phyloP scores from a whole-genome alignment of 2,329 filamentous ascomycete genomes.

The Sporothrix sp. region DNA sequence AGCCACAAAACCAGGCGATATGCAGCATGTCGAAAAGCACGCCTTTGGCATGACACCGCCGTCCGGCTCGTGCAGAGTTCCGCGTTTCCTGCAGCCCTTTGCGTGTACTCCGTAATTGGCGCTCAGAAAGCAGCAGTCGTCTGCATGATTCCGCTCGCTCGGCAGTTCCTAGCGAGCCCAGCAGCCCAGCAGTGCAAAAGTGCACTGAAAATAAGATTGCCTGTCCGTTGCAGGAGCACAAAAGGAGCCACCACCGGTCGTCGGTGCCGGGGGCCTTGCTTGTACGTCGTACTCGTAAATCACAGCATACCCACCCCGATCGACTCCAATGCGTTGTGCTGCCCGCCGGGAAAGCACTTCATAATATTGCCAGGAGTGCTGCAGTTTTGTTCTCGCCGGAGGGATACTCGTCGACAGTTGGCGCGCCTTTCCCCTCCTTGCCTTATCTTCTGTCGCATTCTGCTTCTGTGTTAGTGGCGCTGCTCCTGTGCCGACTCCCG shows the following conservation, averaged over 20 bases:
- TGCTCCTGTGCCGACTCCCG: no score
- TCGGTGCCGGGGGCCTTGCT: background rate
- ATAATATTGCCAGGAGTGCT: background rate
- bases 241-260: background rate
- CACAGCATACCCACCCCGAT: slow-evolving; percentile 3
- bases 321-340: background rate
- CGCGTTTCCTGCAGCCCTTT: slow-evolving; percentile 5
- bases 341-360: background rate
- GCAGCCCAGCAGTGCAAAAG: background rate
- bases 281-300: no score
- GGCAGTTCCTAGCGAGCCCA: background rate
- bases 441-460: no score
- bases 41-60: background rate
- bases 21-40: background rate
- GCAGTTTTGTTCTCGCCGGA: background rate
- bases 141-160: background rate
- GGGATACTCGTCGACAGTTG: no score
- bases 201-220: background rate
- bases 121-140: no score
- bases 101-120: no score
- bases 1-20: background rate
- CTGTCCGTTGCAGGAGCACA: no score
- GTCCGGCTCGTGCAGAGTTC: background rate
- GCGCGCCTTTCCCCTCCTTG: no score
- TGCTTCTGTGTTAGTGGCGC: no score